Evolutionary conservation across 305 asterid species (phyloP).

Genomic region (Fraxinus sp.): DNA sequence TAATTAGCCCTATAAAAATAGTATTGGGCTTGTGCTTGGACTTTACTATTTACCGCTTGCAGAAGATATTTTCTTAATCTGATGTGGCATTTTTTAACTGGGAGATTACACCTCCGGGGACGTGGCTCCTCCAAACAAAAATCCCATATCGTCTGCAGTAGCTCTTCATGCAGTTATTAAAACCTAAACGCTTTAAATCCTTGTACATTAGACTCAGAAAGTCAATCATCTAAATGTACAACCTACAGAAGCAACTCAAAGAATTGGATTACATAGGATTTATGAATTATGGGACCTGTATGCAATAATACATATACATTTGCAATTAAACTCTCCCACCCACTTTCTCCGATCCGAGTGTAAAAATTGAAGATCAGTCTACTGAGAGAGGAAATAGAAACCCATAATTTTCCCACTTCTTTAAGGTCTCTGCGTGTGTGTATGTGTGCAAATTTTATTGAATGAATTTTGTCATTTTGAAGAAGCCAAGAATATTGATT

Average conservation of each 20-base stretch:
- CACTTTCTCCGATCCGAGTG: not conserved
- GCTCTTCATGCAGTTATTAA: not conserved
- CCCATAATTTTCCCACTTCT: not conserved
- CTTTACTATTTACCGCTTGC: not conserved
- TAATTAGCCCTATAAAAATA: not conserved
- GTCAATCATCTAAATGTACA: conserved; percentile 19
- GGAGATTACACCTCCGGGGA: not conserved
- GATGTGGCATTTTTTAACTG: conserved; percentile 19
- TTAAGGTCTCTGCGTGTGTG: not conserved
- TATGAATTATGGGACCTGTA: not conserved
- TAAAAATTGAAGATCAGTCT: not conserved
- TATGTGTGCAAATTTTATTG: not conserved
- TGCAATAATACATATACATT: not conserved
- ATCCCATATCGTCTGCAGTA: not conserved
- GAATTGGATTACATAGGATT: not conserved
- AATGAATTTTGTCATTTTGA: not conserved
- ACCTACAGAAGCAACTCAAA: not conserved
- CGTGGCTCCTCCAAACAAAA: conserved; percentile 13
- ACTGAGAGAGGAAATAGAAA: not conserved
- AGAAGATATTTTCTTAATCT: not conserved
- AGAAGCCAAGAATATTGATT: not conserved
- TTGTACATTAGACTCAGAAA: not conserved
- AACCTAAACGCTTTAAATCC: not conserved
- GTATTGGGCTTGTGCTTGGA: not conserved
- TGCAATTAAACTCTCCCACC: conserved; percentile 5